These are phyloP conservation scores for Protea cynaroides DNA, from an alignment of 164 flowering plant genomes.

Conservation along the genomic window DNA sequence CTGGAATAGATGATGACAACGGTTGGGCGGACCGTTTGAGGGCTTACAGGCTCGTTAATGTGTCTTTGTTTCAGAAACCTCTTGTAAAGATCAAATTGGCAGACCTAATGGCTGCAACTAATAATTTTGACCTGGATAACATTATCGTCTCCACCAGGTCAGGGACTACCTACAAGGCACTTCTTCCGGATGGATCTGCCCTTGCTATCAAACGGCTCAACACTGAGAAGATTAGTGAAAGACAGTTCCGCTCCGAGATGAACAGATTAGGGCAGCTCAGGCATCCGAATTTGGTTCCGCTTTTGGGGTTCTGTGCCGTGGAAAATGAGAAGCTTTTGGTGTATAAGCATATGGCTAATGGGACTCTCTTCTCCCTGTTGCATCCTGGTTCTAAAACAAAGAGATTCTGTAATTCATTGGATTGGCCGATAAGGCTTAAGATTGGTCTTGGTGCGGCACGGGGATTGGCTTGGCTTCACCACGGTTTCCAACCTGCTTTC, in stretches of 20 bases:
- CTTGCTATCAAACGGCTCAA: slow-evolving; percentile 53
- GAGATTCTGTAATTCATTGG: slow-evolving; percentile 21
- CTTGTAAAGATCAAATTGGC: slow-evolving; percentile 55
- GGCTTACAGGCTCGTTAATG: slow-evolving; percentile 42
- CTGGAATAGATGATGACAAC: slow-evolving; percentile 22
- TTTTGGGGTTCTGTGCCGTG: slow-evolving; percentile 60
- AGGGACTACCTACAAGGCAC: slow-evolving; percentile 54
- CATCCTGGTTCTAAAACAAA: slow-evolving; percentile 14
- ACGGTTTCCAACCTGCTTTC: slow-evolving; percentile 47
- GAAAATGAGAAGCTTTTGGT: slow-evolving; percentile 68
- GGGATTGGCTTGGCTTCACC: slow-evolving; percentile 80
- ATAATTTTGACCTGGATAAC: slow-evolving; percentile 34
- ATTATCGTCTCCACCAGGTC: slow-evolving; percentile 36
- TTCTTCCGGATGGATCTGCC: slow-evolving; percentile 61
- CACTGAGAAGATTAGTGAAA: slow-evolving; percentile 41
- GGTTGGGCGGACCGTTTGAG: slow-evolving; percentile 42
- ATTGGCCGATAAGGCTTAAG: slow-evolving; percentile 55
- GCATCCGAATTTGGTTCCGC: slow-evolving; percentile 71
- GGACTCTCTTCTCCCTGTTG: slow-evolving; percentile 42
- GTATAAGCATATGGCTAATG: slow-evolving; percentile 62
- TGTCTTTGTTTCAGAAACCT: slow-evolving; percentile 62
- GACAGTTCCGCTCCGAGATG: slow-evolving; percentile 61
- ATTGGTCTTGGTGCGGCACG: slow-evolving; percentile 56
- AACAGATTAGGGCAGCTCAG: slow-evolving; percentile 55
- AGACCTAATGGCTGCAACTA: slow-evolving; percentile 56